Evolutionary conservation across 768 basidiomycete species (phyloP).

Genomic region (Pleurotus tuoliensis): DNA sequence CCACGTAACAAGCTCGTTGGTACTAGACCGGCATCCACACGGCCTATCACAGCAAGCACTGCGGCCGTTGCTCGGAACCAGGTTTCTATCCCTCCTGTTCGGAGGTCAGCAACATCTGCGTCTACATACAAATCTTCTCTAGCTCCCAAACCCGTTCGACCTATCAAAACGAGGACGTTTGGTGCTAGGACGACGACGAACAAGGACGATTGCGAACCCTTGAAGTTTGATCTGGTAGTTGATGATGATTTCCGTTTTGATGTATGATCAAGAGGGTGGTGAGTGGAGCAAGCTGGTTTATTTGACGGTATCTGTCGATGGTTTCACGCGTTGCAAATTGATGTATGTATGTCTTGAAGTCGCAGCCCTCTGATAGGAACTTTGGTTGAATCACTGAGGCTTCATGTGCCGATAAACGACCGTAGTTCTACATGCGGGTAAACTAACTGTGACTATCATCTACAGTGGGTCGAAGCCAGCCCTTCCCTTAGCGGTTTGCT

Average conservation of each 20-base stretch:
- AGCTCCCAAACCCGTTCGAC: background rate
- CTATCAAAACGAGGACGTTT: background rate
- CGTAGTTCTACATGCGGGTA: background rate
- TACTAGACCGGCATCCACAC: background rate
- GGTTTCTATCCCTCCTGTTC: background rate
- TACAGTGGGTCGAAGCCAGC: slow-evolving; percentile 2
- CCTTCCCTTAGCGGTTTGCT: background rate
- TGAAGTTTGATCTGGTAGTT: slow-evolving; percentile 8
- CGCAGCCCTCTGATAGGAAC: background rate
- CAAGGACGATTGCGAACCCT: slow-evolving; percentile 5
- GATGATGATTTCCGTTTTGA: slow-evolving; percentile 23
- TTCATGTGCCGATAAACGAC: background rate
- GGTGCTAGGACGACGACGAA: background rate
- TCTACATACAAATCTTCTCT: slow-evolving; percentile 1
- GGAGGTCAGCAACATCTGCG: slow-evolving; percentile 6
- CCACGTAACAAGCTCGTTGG: no score
- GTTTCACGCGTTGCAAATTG: background rate
- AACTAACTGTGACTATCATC: background rate
- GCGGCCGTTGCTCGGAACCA: background rate
- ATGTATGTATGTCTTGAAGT: no score
- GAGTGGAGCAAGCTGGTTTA: background rate
- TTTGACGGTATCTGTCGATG: background rate
- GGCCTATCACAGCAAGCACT: background rate
- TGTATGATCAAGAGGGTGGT: slow-evolving; percentile 12
- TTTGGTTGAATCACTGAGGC: background rate